These are phyloP conservation scores for Trichoderma gracile DNA, from an alignment of 2,329 filamentous ascomycete species.

Conservation along the genomic window DNA sequence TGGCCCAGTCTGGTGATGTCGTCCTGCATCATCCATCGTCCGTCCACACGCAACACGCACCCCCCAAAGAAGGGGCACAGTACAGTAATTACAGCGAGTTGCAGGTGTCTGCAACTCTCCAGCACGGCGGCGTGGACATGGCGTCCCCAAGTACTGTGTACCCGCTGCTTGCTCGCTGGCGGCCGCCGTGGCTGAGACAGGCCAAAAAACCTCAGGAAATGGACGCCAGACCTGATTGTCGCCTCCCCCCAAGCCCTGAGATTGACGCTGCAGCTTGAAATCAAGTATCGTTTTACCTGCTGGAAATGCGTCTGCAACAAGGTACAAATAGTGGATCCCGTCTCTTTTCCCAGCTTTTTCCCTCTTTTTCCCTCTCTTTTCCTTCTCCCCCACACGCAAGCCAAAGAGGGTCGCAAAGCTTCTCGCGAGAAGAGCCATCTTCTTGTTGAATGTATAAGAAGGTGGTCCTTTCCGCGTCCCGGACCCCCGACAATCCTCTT, in stretches of 20 bases:
- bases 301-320: not conserved
- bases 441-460: constrained; percentile 42
- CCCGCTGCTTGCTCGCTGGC: not conserved
- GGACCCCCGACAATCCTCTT: constrained; percentile 50
- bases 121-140: not conserved
- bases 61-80: too few relatives aligned
- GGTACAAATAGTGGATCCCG: constrained; percentile 31
- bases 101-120: constrained; percentile 3
- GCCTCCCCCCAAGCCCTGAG: not conserved
- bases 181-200: constrained; percentile 24
- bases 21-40: constrained; percentile 7
- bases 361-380: constrained; percentile 43
- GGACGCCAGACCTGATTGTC: too few relatives aligned
- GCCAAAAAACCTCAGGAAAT: not conserved
- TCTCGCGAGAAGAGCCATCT: constrained; percentile 53
- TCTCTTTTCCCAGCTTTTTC: constrained; percentile 38
- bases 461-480: constrained; percentile 53
- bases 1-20: constrained; percentile 7
- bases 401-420: constrained; percentile 61
- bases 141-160: constrained; percentile 19
- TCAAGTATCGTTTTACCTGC: constrained; percentile 5
- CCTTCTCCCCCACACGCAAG: constrained; percentile 53
- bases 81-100: not conserved
- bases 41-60: too few relatives aligned
- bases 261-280: constrained; percentile 12